Evolutionary conservation across 345 rosid species (phyloP).

Genomic region (Eucalyptus sp.): DNA sequence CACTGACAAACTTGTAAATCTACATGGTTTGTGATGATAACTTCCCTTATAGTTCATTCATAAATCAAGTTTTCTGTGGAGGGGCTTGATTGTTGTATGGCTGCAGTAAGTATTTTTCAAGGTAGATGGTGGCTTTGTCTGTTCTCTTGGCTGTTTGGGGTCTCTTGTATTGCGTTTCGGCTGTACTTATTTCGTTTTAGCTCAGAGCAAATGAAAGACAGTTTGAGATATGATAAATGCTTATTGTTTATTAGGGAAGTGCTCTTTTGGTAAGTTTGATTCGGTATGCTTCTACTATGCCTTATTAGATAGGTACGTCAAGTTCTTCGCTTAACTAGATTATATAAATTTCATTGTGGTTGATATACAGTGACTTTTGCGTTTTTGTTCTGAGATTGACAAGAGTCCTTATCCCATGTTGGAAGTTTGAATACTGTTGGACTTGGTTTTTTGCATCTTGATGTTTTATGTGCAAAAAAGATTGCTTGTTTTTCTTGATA

Average conservation of each 20-base stretch:
- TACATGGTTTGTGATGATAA: neutral
- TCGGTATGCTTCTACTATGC: neutral
- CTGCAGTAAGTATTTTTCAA: neutral
- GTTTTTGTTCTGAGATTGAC: neutral
- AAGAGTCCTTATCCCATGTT: neutral
- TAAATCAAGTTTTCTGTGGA: neutral
- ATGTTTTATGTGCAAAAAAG: neutral
- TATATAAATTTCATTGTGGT: neutral
- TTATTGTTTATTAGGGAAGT: neutral
- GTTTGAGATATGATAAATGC: neutral
- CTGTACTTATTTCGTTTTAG: neutral
- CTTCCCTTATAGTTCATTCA: neutral
- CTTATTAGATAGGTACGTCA: neutral
- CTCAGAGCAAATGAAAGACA: neutral
- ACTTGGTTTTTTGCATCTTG: neutral
- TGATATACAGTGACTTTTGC: neutral
- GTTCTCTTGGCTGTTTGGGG: neutral
- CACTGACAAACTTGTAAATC: neutral
- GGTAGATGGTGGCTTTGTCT: neutral
- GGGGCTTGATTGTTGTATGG: neutral
- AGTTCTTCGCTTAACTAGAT: neutral
- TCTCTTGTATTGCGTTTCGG: neutral
- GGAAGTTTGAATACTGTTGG: neutral
- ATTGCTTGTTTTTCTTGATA: neutral
- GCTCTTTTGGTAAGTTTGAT: neutral